Conservation (phyloP, 169 alveolate genomes). For the Plasmodium coatneyi region DNA sequence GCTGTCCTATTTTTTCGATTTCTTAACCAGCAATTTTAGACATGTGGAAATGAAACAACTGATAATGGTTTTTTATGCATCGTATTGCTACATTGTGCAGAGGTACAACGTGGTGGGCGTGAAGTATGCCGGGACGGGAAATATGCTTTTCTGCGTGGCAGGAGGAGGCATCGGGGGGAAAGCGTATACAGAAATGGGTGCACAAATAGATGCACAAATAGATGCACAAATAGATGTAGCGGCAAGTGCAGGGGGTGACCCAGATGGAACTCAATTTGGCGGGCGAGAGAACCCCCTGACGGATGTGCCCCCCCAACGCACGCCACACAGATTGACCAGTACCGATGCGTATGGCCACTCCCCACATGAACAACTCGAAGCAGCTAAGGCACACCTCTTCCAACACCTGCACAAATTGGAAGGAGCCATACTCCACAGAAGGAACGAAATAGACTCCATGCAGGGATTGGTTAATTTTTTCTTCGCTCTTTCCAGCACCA, state of each 20-base stretch:
- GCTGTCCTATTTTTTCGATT: not conserved
- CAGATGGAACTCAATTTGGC: not conserved
- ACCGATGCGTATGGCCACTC: not conserved
- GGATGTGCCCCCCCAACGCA: not conserved
- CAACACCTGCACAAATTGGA: not conserved
- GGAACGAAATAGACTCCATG: conserved; percentile 49
- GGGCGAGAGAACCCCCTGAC: not conserved
- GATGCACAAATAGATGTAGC: not conserved
- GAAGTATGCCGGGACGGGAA: conserved; percentile 5
- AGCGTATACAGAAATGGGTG: not conserved
- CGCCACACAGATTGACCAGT: not conserved
- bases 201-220: not conserved
- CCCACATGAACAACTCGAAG: not conserved
- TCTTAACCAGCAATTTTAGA: not conserved
- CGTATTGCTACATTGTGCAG: conserved; percentile 21
- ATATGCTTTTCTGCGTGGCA: not conserved
- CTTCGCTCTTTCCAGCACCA: conserved; percentile 16
- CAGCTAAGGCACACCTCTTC: not conserved
- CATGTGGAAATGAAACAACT: conserved; percentile 30
- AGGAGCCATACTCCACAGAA: conserved; percentile 16
- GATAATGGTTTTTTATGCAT: conserved; percentile 43
- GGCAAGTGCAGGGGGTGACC: not conserved
- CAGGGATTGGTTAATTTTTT: conserved; percentile 56
- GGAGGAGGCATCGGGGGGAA: not conserved
- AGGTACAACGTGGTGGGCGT: not conserved